Evolutionary conservation across 805 yeast genomes (phyloP).

Genomic region (Pichia sporocuriosa): DNA sequence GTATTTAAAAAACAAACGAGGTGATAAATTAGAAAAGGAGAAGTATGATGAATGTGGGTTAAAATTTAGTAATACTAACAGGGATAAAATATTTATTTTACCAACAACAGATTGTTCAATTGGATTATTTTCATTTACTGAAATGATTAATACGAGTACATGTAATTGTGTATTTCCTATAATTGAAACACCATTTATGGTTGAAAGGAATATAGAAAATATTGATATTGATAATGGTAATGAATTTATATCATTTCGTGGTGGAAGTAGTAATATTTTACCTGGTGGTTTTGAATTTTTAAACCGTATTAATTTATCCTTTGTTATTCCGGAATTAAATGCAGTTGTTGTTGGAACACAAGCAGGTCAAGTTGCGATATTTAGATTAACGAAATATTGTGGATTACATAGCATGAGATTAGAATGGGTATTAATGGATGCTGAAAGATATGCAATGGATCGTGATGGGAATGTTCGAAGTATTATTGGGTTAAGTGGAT

Average conservation of each 20-base stretch:
- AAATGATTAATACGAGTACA: constrained; percentile 3
- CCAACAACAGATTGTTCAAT: neutral
- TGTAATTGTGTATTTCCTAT: constrained; percentile 7
- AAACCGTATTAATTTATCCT: constrained; percentile 22
- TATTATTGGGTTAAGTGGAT: constrained; percentile 20
- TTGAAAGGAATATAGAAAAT: neutral
- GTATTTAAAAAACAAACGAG: constrained; percentile 21
- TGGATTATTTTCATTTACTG: constrained; percentile 5
- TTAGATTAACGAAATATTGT: constrained; percentile 36
- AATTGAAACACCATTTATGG: neutral
- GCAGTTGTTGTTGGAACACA: constrained; percentile 39
- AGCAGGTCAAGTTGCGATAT: constrained; percentile 36
- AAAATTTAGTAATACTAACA: too few relatives aligned
- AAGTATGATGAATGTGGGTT: neutral
- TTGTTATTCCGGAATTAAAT: constrained; percentile 20
- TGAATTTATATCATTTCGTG: neutral
- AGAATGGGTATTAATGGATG: constrained; percentile 36
- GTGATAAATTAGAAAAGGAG: constrained; percentile 2
- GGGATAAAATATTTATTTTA: neutral
- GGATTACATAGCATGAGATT: constrained; percentile 37
- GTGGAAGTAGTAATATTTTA: neutral
- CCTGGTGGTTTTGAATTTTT: constrained; percentile 15
- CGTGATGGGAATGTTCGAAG: constrained; percentile 20
- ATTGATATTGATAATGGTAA: neutral
- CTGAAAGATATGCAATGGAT: constrained; percentile 15